These are phyloP conservation scores for Phytopythium kandeliae DNA, from an alignment of 352 stramenopile species.

Conservation along the genomic window DNA sequence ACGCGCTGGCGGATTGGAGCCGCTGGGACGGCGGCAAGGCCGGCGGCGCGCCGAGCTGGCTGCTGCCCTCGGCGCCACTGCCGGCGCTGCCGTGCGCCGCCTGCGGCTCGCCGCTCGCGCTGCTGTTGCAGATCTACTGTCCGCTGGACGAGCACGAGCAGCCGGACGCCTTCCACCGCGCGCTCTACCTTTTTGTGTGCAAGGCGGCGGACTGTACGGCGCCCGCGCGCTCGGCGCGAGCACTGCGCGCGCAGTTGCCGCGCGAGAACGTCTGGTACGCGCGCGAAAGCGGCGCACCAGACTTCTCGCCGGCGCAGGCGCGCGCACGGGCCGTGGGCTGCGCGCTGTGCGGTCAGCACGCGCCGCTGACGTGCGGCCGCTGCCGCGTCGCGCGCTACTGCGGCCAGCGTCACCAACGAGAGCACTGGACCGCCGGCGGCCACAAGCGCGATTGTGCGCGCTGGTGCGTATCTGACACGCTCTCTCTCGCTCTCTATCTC, in stretches of 20 bases:
- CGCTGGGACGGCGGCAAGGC: conserved; percentile 93
- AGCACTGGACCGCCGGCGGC: conserved; percentile 63
- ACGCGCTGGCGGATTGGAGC: conserved; percentile 63
- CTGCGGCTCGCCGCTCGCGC: conserved; percentile 52
- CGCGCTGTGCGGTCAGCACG: conserved; percentile 55
- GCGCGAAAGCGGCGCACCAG: conserved; percentile 21
- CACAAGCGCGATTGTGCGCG: conserved; percentile 61
- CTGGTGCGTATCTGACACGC: conserved; percentile 22
- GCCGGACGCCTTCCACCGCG: conserved; percentile 89
- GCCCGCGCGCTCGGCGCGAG: conserved; percentile 48
- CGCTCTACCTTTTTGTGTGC: conserved; percentile 92
- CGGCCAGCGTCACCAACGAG: conserved; percentile 69
- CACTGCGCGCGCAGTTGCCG: conserved; percentile 86
- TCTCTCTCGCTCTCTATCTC: background rate
- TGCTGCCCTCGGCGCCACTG: conserved; percentile 49
- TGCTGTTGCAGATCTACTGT: conserved; percentile 92
- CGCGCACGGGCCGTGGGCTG: conserved; percentile 25
- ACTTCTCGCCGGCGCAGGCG: conserved; percentile 12
- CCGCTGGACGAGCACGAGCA: conserved; percentile 86
- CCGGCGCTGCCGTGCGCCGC: conserved; percentile 45
- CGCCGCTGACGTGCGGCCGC: conserved; percentile 60
- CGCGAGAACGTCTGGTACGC: conserved; percentile 89
- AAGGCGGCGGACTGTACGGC: conserved; percentile 48
- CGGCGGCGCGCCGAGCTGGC: conserved; percentile 85
- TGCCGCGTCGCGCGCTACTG: conserved; percentile 79